Base-by-base conservation (phyloP, 371 early-diverging fungal genomes). In the Dinochytrium kinnereticum region DNA sequence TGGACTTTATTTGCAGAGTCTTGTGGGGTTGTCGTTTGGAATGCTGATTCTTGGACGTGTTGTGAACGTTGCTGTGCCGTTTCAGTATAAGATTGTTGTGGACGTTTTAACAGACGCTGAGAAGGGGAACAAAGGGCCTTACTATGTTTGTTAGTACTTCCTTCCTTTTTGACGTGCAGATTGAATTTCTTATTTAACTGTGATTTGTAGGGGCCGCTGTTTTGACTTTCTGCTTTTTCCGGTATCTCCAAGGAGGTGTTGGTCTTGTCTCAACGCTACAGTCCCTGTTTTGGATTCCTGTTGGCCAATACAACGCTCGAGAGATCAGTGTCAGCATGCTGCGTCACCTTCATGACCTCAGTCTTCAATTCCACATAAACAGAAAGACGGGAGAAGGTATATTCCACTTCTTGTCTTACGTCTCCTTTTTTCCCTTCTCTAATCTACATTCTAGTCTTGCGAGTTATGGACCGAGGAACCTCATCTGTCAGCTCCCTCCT, bases 321-420 rank as follows among this genome's bases (percentile, higher is more conserved):
- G 89, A 92, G 69, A 85, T 96, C 28, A 91, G 94, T 5, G 91
- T 96, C 24, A 85, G 88, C 37, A 91, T 95, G 91, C 93, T 97
- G 73, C 82, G 86, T 66, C 98, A 97, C 79, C 79, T 98, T 57
- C 94, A 95, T 80, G 72, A 83, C 34, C 87, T 96, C 34, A 93
- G 94, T 0, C 78, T 96, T 30, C 84, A 92, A 26, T 97, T 91
- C 77, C 97, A 97, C 76, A 88, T 96, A 67, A 93, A 91, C 69
- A 90, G 96, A 65, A 96, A 96, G 78, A 98, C 98, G 0, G 96
- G 96, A 21, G 96, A 95, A 74, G 91, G 69, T 69, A 26, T 44
- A 28, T 44, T 19, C 44, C 44, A 44, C 7, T 44, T 44, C 44
- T 44, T 53, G 10, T 13, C 17, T 53, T 53, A 26, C 49, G 10